Evolutionary conservation across 208 protist species (phyloP), one percentile per base, ranked within the genome.

Genomic region (Trypanosomatidae sp.): DNA sequence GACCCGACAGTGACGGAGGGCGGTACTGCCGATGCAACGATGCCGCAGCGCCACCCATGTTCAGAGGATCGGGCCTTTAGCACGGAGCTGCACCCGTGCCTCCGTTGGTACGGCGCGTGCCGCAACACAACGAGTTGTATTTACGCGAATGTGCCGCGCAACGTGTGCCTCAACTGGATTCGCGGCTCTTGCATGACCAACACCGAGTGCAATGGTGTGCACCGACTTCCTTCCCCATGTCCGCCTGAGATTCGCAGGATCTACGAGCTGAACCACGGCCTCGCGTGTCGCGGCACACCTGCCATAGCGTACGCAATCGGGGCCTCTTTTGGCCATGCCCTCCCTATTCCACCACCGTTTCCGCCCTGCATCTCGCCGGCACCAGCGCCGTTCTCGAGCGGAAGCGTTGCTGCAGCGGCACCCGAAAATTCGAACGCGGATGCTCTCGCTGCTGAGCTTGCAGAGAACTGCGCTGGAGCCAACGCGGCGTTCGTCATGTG

Each of bases 91-190:
- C 91, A 95, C 69, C 91, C 91, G 3, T 95, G 91, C 64, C 67
- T 95, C 77, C 77, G 77, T 3, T 92, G 79, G 85, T 93, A 93
- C 74, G 83, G 87, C 62, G 81, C 75, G 46, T 95, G 91, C 79
- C 84, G 87, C 46, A 84, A 95, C 68, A 43, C 83, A n/a, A 85
- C 76, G 12, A 86, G 77, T 68, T 95, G 91, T 76, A 50, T 81
- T 43, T 95, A 90, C 74, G 77, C 71, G 12, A 53, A 64, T 49
- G 67, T 78, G 36, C 91, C 91, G 46, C 87, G 78, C 55, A 95
- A 93, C 76, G 52, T 93, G 33, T 95, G 91, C 66, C 60, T 95
- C n/a, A 87, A 88, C 75, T 95, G 91, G 89, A 71, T 93, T 13
- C 85, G 85, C 50, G 84, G 80, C 30, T 81, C 77, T 12, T 95